Evolutionary conservation across 2,329 filamentous ascomycete species (phyloP).

Genomic region (Aspergillus alliaceus): DNA sequence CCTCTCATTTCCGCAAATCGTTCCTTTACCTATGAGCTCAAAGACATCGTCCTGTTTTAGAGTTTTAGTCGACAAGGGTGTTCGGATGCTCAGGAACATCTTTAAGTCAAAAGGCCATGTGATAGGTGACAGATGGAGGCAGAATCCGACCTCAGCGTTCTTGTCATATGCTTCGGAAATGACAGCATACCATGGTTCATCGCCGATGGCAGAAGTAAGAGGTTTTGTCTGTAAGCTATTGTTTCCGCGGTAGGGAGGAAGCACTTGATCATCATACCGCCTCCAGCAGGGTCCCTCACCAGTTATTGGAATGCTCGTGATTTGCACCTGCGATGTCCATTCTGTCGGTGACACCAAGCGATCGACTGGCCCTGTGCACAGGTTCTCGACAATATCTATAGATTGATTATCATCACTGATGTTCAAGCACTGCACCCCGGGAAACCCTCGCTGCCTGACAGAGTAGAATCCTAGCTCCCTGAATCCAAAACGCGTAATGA

Average conservation of each 20-base stretch:
- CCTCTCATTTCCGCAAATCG: conserved; percentile 60
- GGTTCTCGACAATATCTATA: conserved; percentile 59
- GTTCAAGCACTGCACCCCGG: conserved; percentile 51
- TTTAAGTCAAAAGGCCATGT: conserved; percentile 26
- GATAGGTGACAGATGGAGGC: conserved; percentile 33
- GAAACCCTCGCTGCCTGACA: conserved; percentile 54
- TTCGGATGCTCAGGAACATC: conserved; percentile 32
- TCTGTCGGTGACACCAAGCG: conserved; percentile 42
- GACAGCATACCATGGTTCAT: conserved; percentile 36
- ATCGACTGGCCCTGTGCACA: conserved; percentile 52
- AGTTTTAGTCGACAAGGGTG: conserved; percentile 21
- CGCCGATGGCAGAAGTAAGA: conserved; percentile 19
- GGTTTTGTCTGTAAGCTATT: conserved; percentile 36
- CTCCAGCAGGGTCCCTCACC: conserved; percentile 53
- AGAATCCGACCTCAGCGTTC: conserved; percentile 33
- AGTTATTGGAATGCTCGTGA: conserved; percentile 56
- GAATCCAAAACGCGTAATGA: conserved; percentile 53
- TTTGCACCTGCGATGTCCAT: conserved; percentile 47
- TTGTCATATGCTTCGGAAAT: conserved; percentile 38
- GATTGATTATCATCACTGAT: conserved; percentile 49
- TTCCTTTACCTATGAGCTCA: conserved; percentile 53
- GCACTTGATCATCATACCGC: conserved; percentile 44
- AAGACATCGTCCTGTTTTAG: conserved; percentile 41
- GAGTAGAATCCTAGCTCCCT: conserved; percentile 54
- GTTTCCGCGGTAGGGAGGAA: conserved; percentile 50